These are phyloP conservation scores for Globisporangium spiculum DNA, from an alignment of 352 stramenopile species.

Conservation along the genomic window DNA sequence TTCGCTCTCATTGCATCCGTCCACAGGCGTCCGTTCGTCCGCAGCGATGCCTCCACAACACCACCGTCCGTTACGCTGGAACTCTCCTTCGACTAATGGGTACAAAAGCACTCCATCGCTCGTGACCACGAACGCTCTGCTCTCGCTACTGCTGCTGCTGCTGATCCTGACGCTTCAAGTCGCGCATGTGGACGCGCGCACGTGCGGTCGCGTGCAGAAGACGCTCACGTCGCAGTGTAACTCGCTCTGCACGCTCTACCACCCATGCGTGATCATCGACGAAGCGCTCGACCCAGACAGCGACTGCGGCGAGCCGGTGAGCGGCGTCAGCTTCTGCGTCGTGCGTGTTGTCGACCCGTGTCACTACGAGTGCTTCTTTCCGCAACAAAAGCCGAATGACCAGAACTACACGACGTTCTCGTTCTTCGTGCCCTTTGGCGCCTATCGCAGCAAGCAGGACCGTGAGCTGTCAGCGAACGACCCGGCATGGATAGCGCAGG, in stretches of 20 bases:
- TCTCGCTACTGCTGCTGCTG: not conserved
- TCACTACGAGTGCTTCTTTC: slow-evolving; percentile 45
- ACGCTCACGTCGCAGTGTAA: slow-evolving; percentile 19
- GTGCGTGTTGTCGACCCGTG: slow-evolving; percentile 28
- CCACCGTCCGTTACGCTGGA: no score
- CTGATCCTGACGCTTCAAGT: not conserved
- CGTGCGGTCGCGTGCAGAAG: slow-evolving; percentile 9
- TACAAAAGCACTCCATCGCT: no score
- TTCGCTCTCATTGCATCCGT: no score
- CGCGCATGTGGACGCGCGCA: not conserved
- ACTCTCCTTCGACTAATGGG: no score
- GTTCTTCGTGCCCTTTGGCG: slow-evolving; percentile 56
- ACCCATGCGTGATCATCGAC: slow-evolving; percentile 20
- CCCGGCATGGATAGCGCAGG: slow-evolving; percentile 20
- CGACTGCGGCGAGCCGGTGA: slow-evolving; percentile 10
- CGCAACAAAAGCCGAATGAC: slow-evolving; percentile 10
- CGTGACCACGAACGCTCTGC: not conserved
- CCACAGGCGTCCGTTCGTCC: no score
- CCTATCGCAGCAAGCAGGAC: slow-evolving; percentile 38
- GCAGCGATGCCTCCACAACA: no score
- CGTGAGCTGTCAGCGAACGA: slow-evolving; percentile 24
- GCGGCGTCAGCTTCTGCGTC: slow-evolving; percentile 13
- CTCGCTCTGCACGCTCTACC: slow-evolving; percentile 7
- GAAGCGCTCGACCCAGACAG: slow-evolving; percentile 1
- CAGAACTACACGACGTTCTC: slow-evolving; percentile 38